A percentile compares a stretch with the other conserved stretches of the same genome.
Conservation (phyloP, 2,329 filamentous ascomycete genomes). For the Aureobasidium pullulans region DNA sequence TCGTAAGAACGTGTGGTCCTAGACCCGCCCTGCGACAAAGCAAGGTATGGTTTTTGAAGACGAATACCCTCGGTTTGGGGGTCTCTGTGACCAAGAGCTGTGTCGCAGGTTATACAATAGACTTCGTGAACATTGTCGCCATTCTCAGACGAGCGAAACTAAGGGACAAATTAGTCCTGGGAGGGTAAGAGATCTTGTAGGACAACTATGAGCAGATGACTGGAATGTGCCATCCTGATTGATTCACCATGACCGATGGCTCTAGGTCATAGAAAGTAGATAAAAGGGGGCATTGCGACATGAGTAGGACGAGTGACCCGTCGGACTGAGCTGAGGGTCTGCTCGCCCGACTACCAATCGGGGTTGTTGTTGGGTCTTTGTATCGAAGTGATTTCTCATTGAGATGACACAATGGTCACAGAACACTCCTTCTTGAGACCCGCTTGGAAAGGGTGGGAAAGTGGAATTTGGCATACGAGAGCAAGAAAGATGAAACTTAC, state of each 20-base stretch:
- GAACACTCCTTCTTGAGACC: slow-evolving; percentile 31
- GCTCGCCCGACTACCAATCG: slow-evolving; percentile 3
- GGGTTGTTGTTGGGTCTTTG: slow-evolving; percentile 26
- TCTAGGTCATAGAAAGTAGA: slow-evolving; percentile 23
- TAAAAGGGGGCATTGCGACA: slow-evolving; percentile 22
- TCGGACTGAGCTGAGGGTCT: slow-evolving; percentile 13
- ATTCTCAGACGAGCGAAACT: not conserved
- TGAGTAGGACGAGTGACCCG: slow-evolving; percentile 19
- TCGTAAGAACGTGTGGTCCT: slow-evolving; percentile 17
- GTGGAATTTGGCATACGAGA: slow-evolving; percentile 1
- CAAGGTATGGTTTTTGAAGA: slow-evolving; percentile 26
- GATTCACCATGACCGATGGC: slow-evolving; percentile 22
- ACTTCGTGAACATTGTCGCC: not conserved
- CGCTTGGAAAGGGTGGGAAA: not conserved
- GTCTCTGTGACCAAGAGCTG: slow-evolving; percentile 34
- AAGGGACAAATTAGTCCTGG: not conserved
- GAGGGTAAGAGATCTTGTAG: not conserved
- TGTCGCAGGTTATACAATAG: not conserved
- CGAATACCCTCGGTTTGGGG: slow-evolving; percentile 35
- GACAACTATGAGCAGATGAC: slow-evolving; percentile 18
- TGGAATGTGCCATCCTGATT: not conserved
- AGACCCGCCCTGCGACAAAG: not conserved
- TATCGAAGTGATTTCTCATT: slow-evolving; percentile 29
- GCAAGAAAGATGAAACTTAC: slow-evolving; percentile 29
- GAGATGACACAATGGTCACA: slow-evolving; percentile 23